Evolutionary conservation across 495 filamentous ascomycete species (phyloP).

Genomic region (Penicillium steckii): DNA sequence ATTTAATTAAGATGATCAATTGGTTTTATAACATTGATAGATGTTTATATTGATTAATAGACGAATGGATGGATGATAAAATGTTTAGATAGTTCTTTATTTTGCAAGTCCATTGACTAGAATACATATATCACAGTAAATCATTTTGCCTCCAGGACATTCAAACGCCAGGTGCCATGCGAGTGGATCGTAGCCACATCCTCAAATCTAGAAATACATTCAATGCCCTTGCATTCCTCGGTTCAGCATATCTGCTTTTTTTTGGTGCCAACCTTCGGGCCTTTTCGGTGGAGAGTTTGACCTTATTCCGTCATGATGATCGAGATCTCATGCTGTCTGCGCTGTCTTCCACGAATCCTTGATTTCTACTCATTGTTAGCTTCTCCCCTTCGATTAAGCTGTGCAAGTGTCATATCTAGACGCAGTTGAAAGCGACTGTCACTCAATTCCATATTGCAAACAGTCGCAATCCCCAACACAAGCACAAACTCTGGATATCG

Average conservation of each 20-base stretch:
- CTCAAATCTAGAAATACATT: conserved; percentile 32
- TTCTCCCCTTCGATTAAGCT: too few relatives aligned
- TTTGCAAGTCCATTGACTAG: neutral
- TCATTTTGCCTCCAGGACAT: conserved; percentile 24
- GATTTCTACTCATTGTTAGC: conserved; percentile 24
- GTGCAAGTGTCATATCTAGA: too few relatives aligned
- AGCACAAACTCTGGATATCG: too few relatives aligned
- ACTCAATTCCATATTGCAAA: too few relatives aligned
- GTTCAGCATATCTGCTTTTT: too few relatives aligned
- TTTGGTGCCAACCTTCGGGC: neutral
- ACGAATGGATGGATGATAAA: too few relatives aligned
- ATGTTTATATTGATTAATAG: too few relatives aligned
- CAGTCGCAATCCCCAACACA: too few relatives aligned
- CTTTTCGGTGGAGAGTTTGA: neutral
- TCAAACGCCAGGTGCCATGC: conserved; percentile 48
- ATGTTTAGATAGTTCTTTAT: neutral
- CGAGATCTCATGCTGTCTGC: conserved; percentile 19
- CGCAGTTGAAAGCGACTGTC: too few relatives aligned
- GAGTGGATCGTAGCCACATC: conserved; percentile 36
- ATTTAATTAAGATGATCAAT: neutral
- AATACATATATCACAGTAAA: conserved; percentile 1
- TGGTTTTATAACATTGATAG: too few relatives aligned
- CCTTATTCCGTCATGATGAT: neutral
- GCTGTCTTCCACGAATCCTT: conserved; percentile 27
- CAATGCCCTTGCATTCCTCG: neutral